Base-by-base conservation (phyloP, 768 basidiomycete species). In the Cystobasidium ongulense region DNA sequence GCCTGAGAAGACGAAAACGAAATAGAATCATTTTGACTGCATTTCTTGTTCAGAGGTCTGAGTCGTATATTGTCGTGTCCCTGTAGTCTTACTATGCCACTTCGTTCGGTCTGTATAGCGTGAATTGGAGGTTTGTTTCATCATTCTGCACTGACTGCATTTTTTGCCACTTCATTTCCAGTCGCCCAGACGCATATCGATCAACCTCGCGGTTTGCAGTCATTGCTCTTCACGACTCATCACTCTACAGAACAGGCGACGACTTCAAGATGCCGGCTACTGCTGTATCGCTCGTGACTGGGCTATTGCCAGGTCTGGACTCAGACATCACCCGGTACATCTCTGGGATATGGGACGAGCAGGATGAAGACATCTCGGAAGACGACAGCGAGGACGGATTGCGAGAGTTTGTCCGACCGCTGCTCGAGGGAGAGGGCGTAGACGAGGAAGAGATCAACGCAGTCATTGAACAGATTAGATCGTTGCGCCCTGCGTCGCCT, bases 381-480 rank as follows among this genome's bases (percentile, higher is more conserved):
- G 68, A 71, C 23, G 68, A 71, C n/a, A 71, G 68, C 68, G 68
- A 71, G 25, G 68, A 71, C 17, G 33, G 36, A 13, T 17, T 71
- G 25, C 50, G 68, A 36, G 68, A 71, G n/a, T 71, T 71, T 36
- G 54, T 71, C 7, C 68, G 68, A 1, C 68, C 68, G 2, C 41
- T 71, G 21, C 54, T 71, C 1, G 68, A 71, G 38, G 33, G 68
- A 8, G 53, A 71, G 27, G 68, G 68, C 54, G 41, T 71, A 21
- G 54, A 71, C 13, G 68, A 71, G 25, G 68, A 71, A 18, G 68
- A 71, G 29, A 71, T 71, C 27, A 36, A 36, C 15, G 54, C 53
- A 33, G 68, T 54, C 29, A 54, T 71, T 10, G 68, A 71, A 35
- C 68, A 71, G 35, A 54, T 71, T 21, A 38, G 41, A 25, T 23